phyloP scores from a whole-genome alignment of 1,139 yeast species.

The Pneumocystis wakefieldiae region DNA sequence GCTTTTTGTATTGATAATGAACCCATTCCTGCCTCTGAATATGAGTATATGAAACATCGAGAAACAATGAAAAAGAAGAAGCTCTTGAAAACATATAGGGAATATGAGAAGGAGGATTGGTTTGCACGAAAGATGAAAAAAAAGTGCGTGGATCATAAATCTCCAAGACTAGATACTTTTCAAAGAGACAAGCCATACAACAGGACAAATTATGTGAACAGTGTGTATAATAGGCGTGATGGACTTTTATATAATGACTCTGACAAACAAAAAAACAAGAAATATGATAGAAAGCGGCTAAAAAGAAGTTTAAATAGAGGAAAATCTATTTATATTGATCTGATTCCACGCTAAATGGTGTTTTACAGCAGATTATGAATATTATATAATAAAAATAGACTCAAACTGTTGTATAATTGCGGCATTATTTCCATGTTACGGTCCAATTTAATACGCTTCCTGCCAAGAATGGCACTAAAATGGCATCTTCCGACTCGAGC shows the following conservation, averaged over 20 bases:
- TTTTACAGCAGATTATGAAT: neutral
- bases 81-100: neutral
- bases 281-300: neutral
- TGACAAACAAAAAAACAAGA: neutral
- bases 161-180: neutral
- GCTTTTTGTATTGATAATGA: constrained; percentile 11
- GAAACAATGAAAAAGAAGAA: neutral
- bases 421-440: constrained; percentile 45
- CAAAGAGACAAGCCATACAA: neutral
- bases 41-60: neutral
- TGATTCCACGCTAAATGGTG: neutral
- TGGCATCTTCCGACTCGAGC: constrained; percentile 32
- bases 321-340: neutral
- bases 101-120: constrained; percentile 7
- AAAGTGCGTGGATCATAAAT: neutral
- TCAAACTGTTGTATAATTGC: neutral
- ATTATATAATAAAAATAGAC: neutral
- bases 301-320: neutral
- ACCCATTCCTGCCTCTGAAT: constrained; percentile 2
- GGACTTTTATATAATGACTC: neutral
- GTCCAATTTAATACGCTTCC: constrained; percentile 63
- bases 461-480: constrained; percentile 81
- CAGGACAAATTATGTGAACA: neutral
- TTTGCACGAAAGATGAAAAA: constrained; percentile 5
- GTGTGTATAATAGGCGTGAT: neutral